A percentile compares a stretch with the other conserved stretches of the same genome.
Conservation (phyloP, 495 filamentous ascomycete species). For the Aspergillus sclerotiicarbonarius region DNA sequence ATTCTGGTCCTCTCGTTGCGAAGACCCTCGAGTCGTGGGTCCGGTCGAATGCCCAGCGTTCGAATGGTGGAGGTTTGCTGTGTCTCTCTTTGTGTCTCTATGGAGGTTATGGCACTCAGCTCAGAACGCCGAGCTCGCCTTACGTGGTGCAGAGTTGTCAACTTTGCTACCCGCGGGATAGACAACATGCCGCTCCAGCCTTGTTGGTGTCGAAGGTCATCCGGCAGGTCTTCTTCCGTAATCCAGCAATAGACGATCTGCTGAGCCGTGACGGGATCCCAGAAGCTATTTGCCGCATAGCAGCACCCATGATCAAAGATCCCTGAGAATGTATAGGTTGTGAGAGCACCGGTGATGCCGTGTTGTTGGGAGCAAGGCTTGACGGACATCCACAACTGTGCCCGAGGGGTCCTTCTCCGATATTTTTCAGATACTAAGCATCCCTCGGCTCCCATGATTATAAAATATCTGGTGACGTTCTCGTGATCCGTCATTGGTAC, state of each 20-base stretch:
- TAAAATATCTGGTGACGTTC: conserved; percentile 35
- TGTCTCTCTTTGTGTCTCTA: conserved; percentile 22
- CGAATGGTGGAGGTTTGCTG: conserved; percentile 30
- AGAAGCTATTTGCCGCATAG: conserved; percentile 42
- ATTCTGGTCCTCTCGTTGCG: conserved; percentile 17
- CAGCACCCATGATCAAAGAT: conserved; percentile 39
- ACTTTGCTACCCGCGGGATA: conserved; percentile 26
- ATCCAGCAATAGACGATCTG: conserved; percentile 39
- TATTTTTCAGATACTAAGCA: conserved; percentile 18
- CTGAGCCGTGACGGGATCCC: conserved; percentile 29
- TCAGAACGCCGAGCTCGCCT: conserved; percentile 29
- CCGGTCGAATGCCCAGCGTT: conserved; percentile 34
- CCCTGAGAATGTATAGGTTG: conserved; percentile 29
- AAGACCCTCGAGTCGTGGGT: conserved; percentile 27
- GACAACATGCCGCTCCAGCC: conserved; percentile 44
- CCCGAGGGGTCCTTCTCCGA: conserved; percentile 25
- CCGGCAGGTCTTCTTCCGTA: conserved; percentile 38
- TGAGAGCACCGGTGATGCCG: conserved; percentile 12
- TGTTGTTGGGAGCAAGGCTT: conserved; percentile 8
- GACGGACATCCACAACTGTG: conserved; percentile 38
- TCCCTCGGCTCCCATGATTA: conserved; percentile 52
- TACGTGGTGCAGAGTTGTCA: conserved; percentile 29
- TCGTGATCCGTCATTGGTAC: conserved; percentile 41
- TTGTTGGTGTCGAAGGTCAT: conserved; percentile 32
- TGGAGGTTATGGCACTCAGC: conserved; percentile 33